Percentiles rank a stretch among this genome's conserved stretches.
phyloP scores from a whole-genome alignment of 441 rosid genomes.

The Monsonia emarginata region DNA sequence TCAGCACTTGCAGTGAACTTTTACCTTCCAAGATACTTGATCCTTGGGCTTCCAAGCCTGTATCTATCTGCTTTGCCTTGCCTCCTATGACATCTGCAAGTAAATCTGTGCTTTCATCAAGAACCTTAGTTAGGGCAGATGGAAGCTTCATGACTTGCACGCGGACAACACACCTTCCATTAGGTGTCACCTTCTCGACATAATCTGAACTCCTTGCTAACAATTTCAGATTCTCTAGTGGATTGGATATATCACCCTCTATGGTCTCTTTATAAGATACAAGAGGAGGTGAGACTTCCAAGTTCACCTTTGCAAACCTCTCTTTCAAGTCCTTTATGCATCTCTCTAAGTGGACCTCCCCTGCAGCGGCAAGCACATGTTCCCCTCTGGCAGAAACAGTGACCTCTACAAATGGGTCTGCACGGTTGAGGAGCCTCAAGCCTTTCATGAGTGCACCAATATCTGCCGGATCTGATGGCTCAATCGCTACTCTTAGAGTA shows the following conservation, averaged over 20 bases:
- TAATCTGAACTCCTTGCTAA: conserved; percentile 43
- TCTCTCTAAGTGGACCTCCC: conserved; percentile 90
- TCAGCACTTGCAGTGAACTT: conserved; percentile 46
- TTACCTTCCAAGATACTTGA: conserved; percentile 28
- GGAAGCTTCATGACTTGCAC: conserved; percentile 82
- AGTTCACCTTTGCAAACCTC: conserved; percentile 73
- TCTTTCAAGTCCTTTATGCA: conserved; percentile 80
- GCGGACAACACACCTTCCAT: conserved; percentile 59
- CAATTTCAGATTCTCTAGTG: conserved; percentile 49
- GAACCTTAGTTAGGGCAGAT: conserved; percentile 55
- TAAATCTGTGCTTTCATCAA: conserved; percentile 64
- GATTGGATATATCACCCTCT: conserved; percentile 51
- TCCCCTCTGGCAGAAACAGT: conserved; percentile 84
- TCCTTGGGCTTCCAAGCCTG: conserved; percentile 34
- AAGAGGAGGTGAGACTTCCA: conserved; percentile 82
- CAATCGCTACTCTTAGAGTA: conserved; percentile 78
- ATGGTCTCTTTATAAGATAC: conserved; percentile 85
- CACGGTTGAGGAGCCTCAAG: conserved; percentile 70
- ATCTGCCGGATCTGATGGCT: conserved; percentile 82
- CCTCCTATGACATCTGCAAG: conserved; percentile 63
- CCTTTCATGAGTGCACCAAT: conserved; percentile 74
- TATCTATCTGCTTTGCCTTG: conserved; percentile 36
- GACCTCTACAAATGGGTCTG: conserved; percentile 91
- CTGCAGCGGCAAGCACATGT: conserved; percentile 86
- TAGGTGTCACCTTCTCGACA: conserved; percentile 66